These are phyloP conservation scores for Neocatenulostroma microsporum DNA, from an alignment of 2,329 filamentous ascomycete genomes.

Conservation along the genomic window DNA sequence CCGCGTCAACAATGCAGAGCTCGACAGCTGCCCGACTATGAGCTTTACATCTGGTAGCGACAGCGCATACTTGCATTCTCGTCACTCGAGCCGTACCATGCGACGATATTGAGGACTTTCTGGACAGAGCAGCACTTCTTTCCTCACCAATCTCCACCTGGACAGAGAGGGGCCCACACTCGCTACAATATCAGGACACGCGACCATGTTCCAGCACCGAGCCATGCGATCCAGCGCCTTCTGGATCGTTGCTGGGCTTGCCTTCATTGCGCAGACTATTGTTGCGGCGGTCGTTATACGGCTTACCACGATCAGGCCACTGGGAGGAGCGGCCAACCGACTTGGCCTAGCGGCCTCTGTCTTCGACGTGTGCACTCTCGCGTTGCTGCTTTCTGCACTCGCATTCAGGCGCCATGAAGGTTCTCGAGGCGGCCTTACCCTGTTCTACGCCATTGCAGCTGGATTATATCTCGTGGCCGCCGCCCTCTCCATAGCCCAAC, in stretches of 20 bases:
- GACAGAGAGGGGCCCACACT: not conserved
- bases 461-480: slow-evolving; percentile 12
- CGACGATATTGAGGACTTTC: not conserved
- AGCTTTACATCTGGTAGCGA: not conserved
- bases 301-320: slow-evolving; percentile 9
- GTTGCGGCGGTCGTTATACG: slow-evolving; percentile 9
- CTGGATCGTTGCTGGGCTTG: slow-evolving; percentile 7
- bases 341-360: slow-evolving; percentile 14
- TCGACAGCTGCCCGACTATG: slow-evolving; percentile 1
- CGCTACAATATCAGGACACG: not conserved
- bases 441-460: not conserved
- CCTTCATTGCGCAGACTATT: slow-evolving; percentile 4
- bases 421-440: not conserved
- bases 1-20: slow-evolving; percentile 9
- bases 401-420: slow-evolving; percentile 2
- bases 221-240: slow-evolving; percentile 6
- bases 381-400: slow-evolving; percentile 9
- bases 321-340: not conserved
- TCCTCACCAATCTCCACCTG: not conserved
- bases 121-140: not conserved
- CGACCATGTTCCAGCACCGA: slow-evolving; percentile 5
- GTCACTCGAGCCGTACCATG: slow-evolving; percentile 1
- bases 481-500: slow-evolving; percentile 15
- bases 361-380: slow-evolving; percentile 13
- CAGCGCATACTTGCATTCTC: slow-evolving; percentile 11